A percentile compares a stretch with the other conserved stretches of the same genome.
Evolutionary conservation across 2,329 filamentous ascomycete species (phyloP).

Genomic region (Colletotrichum acutatum): DNA sequence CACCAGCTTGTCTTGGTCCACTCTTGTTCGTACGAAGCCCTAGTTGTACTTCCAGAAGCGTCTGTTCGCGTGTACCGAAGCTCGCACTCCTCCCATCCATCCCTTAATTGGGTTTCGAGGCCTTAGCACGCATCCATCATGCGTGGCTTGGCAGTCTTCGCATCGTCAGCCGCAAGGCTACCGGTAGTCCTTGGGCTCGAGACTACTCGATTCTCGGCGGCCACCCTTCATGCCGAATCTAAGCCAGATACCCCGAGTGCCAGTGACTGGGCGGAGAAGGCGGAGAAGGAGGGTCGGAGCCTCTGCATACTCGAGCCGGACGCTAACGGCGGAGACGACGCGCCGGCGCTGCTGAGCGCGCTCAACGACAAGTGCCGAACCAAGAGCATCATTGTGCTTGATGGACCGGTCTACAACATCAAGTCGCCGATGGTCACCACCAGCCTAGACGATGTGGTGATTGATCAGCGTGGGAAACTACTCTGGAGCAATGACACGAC

Average conservation of each 20-base stretch:
- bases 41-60: background rate
- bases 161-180: background rate
- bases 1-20: background rate
- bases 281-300: constrained; percentile 43
- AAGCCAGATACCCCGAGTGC: background rate
- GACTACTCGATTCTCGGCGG: background rate
- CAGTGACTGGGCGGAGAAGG: constrained; percentile 47
- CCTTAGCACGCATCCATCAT: constrained; percentile 6
- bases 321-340: constrained; percentile 44
- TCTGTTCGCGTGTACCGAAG: constrained; percentile 7
- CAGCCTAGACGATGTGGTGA: constrained; percentile 49
- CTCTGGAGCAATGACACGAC: constrained; percentile 57
- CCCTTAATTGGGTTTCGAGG: background rate
- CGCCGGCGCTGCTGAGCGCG: constrained; percentile 44
- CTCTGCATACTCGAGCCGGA: constrained; percentile 44
- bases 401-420: constrained; percentile 48
- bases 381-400: constrained; percentile 46
- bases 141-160: constrained; percentile 14
- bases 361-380: constrained; percentile 45
- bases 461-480: constrained; percentile 53
- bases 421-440: constrained; percentile 48
- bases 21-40: background rate
- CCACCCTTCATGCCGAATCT: background rate
- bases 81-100: background rate
- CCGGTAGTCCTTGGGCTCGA: background rate